A percentile compares a stretch with the other conserved stretches of the same genome.
Evolutionary conservation across 192 early-diverging fungal genomes (phyloP).

Genomic region (Podila clonocystis): DNA sequence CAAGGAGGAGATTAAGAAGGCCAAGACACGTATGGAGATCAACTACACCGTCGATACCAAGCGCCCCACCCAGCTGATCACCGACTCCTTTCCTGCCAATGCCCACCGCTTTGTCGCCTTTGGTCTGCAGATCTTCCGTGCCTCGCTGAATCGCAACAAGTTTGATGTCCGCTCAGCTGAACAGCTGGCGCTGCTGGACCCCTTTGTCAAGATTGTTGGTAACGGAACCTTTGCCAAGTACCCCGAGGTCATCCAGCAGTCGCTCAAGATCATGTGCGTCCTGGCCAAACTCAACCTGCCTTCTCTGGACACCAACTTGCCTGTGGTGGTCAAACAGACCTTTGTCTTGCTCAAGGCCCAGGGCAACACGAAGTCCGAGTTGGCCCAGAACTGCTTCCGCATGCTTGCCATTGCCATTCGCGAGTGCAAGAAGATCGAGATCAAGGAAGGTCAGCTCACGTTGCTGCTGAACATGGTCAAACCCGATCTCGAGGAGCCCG

Average conservation of each 20-base stretch:
- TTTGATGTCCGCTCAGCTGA: slow-evolving; percentile 65
- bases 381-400: slow-evolving; percentile 85
- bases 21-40: slow-evolving; percentile 66
- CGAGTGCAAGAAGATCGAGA: slow-evolving; percentile 71
- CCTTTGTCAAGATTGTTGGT: slow-evolving; percentile 83
- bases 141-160: slow-evolving; percentile 68
- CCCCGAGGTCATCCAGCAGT: slow-evolving; percentile 69
- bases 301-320: slow-evolving; percentile 69
- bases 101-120: slow-evolving; percentile 94
- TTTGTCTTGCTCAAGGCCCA: slow-evolving; percentile 79
- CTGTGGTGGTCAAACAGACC: slow-evolving; percentile 79
- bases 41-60: slow-evolving; percentile 80
- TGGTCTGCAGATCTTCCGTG: slow-evolving; percentile 86
- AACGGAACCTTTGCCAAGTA: slow-evolving; percentile 88
- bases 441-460: slow-evolving; percentile 82
- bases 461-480: slow-evolving; percentile 81
- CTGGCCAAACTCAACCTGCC: slow-evolving; percentile 81
- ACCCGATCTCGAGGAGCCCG: slow-evolving; percentile 91
- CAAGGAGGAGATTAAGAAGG: slow-evolving; percentile 61
- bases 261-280: slow-evolving; percentile 77
- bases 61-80: slow-evolving; percentile 61
- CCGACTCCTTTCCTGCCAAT: slow-evolving; percentile 87
- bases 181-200: slow-evolving; percentile 78
- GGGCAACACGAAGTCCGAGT: slow-evolving; percentile 67
- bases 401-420: slow-evolving; percentile 86